Base-by-base conservation (phyloP, 208 protist species). In the Leishmania gerbilli region DNA sequence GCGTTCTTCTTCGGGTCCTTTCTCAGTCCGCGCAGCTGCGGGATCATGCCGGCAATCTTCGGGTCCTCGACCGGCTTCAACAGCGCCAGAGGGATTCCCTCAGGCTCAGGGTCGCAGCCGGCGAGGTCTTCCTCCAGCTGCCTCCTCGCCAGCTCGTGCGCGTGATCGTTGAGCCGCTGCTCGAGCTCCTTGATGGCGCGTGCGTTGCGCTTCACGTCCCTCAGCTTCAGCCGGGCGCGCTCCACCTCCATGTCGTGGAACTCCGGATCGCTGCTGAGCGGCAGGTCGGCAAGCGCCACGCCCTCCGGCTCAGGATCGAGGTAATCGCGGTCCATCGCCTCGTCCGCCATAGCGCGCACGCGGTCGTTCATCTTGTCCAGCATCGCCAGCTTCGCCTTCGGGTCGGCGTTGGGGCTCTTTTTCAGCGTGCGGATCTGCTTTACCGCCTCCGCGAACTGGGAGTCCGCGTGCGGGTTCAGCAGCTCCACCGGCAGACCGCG, bases 201-300 rank as follows among this genome's bases (percentile, higher is more conserved):
- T 5, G 79, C 85, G 64, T 89, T 84, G 71, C 91, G 88, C 62
- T 83, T 79, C 55, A 84, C 84, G 67, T 95, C 90, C 83, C 86
- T 91, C 76, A 93, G 85, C 83, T 92, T 92, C 74, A 96, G 83
- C 74, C 89, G 92, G 40, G 93, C 90, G 71, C 91, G 90, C 84
- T 91, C 83, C 64, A 94, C 88, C 75, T 95, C 92, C 85, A 95
- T 86, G 8, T 80, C 34, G 55, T 91, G 86, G 74, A 95, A 93
- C 71, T 83, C 77, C 21, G 77, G 74, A 68, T 96, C 91, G 24
- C 80, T 83, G 65, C 86, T 86, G 3, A 95, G 85, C 60, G 81
- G 88, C 56, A 96, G 79, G 34, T 89, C 79, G 11, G 13, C 24
- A 31, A 97, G 80, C 11, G 89, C 88, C 49, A 96, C 90, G 15